Evolutionary conservation across 1,284 basidiomycete genomes (phyloP).

Genomic region (Schizophyllum commune): DNA sequence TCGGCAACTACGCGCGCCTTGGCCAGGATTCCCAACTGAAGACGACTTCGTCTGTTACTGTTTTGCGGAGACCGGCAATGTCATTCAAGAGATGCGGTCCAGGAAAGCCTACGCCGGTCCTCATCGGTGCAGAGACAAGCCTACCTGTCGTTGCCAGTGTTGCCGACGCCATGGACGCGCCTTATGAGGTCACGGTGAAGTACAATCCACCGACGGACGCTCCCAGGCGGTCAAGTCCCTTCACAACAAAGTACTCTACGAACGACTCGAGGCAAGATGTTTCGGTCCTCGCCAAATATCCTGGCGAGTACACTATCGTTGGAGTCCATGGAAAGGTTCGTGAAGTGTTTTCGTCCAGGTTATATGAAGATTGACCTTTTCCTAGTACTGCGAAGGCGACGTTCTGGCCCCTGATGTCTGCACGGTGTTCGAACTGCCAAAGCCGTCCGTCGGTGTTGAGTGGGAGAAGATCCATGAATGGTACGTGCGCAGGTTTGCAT

Average conservation of each 20-base stretch:
- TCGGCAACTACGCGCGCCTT: constrained; percentile 61
- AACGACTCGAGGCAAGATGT: constrained; percentile 40
- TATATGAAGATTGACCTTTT: constrained; percentile 3
- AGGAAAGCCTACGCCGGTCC: constrained; percentile 64
- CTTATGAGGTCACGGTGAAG: constrained; percentile 57
- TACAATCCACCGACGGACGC: constrained; percentile 42
- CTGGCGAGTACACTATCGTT: constrained; percentile 81
- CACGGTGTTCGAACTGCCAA: constrained; percentile 65
- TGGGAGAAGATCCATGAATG: constrained; percentile 92
- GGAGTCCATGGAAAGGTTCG: constrained; percentile 62
- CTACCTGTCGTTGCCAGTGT: constrained; percentile 45
- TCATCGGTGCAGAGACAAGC: constrained; percentile 58
- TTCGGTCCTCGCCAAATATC: constrained; percentile 42
- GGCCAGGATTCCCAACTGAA: constrained; percentile 34
- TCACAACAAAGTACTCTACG: constrained; percentile 53
- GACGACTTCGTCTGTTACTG: constrained; percentile 56
- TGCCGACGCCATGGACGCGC: constrained; percentile 51
- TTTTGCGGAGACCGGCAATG: constrained; percentile 70
- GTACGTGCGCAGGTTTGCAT: constrained; percentile 27
- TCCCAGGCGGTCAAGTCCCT: constrained; percentile 43
- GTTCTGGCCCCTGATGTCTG: constrained; percentile 78
- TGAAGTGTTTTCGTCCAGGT: constrained; percentile 1
- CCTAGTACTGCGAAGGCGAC: constrained; percentile 66
- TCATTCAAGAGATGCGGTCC: constrained; percentile 72
- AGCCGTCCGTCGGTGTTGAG: constrained; percentile 76